These are phyloP conservation scores for Glaciozyma antarctica DNA, from an alignment of 768 basidiomycete genomes.

Conservation along the genomic window DNA sequence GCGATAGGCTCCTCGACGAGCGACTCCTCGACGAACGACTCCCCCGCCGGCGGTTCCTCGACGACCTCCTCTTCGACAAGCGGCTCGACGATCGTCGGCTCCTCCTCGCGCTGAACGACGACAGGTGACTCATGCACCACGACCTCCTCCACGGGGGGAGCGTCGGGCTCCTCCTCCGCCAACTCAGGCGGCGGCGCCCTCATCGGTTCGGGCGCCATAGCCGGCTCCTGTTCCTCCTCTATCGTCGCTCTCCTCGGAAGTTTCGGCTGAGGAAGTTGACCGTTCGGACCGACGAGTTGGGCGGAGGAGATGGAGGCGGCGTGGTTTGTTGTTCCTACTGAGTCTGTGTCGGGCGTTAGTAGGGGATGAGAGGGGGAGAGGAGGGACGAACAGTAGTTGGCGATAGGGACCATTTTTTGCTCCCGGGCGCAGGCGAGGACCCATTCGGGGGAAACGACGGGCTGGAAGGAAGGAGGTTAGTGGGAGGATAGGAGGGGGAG, in stretches of 20 bases:
- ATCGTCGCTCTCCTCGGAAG: neutral
- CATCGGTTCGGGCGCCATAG: neutral
- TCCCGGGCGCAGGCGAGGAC: constrained; percentile 78
- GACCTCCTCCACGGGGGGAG: neutral
- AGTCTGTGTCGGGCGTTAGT: neutral
- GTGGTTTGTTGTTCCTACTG: constrained; percentile 28
- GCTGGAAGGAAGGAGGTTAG: constrained; percentile 37
- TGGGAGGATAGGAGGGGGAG: neutral
- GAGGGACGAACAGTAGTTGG: constrained; percentile 48
- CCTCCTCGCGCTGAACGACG: neutral
- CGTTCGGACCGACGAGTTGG: constrained; percentile 17
- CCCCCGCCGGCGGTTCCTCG: too few relatives aligned
- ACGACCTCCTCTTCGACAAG: neutral
- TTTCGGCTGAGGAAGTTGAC: neutral
- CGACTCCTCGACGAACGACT: too few relatives aligned
- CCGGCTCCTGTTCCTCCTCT: neutral
- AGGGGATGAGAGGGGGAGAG: constrained; percentile 49
- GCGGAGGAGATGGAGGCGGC: constrained; percentile 32
- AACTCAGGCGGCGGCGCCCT: neutral
- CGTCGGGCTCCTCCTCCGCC: constrained; percentile 6
- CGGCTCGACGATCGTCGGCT: neutral
- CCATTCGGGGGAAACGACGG: constrained; percentile 92
- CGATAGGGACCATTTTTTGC: constrained; percentile 80
- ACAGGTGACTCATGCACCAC: neutral
- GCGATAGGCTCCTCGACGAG: neutral